phyloP scores from a whole-genome alignment of 2,329 filamentous ascomycete genomes.

The Arthrobotrys pseudoclavata region DNA sequence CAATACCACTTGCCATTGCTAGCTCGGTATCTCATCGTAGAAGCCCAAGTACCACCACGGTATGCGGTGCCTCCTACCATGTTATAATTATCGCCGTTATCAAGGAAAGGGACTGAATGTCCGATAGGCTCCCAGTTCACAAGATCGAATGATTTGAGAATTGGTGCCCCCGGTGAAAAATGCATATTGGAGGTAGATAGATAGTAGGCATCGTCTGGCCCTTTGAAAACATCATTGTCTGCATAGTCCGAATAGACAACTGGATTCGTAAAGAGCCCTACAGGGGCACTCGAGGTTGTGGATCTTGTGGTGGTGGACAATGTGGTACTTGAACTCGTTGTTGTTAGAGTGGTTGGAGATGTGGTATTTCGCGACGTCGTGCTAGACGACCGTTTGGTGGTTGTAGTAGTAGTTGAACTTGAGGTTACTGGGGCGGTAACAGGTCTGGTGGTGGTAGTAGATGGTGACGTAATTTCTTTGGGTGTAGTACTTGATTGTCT shows the following conservation, averaged over 20 bases:
- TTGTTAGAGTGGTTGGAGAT: slow-evolving; percentile 7
- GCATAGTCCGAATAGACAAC: slow-evolving; percentile 72
- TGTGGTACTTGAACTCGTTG: slow-evolving; percentile 16
- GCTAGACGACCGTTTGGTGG: background rate
- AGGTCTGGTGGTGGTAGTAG: background rate
- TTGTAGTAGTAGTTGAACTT: slow-evolving; percentile 7
- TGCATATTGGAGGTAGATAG: slow-evolving; percentile 73
- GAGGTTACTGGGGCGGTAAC: background rate
- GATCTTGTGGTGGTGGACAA: slow-evolving; percentile 8
- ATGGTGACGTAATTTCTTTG: too few relatives aligned
- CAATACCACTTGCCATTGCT: slow-evolving; percentile 71
- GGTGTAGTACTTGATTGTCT: too few relatives aligned
- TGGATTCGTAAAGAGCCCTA: slow-evolving; percentile 67
- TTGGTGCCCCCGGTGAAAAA: slow-evolving; percentile 72
- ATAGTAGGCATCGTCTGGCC: slow-evolving; percentile 70
- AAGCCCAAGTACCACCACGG: slow-evolving; percentile 72
- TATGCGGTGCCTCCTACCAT: slow-evolving; percentile 67
- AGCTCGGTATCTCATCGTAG: slow-evolving; percentile 70
- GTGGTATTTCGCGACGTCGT: slow-evolving; percentile 1
- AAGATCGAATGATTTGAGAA: slow-evolving; percentile 72
- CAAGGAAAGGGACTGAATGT: slow-evolving; percentile 36
- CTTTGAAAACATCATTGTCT: slow-evolving; percentile 71
- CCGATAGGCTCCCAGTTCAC: slow-evolving; percentile 69
- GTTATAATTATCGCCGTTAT: slow-evolving; percentile 36
- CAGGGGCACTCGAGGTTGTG: slow-evolving; percentile 21